Base-by-base conservation (phyloP, 192 early-diverging fungal genomes). In the Linnemannia zychae region DNA sequence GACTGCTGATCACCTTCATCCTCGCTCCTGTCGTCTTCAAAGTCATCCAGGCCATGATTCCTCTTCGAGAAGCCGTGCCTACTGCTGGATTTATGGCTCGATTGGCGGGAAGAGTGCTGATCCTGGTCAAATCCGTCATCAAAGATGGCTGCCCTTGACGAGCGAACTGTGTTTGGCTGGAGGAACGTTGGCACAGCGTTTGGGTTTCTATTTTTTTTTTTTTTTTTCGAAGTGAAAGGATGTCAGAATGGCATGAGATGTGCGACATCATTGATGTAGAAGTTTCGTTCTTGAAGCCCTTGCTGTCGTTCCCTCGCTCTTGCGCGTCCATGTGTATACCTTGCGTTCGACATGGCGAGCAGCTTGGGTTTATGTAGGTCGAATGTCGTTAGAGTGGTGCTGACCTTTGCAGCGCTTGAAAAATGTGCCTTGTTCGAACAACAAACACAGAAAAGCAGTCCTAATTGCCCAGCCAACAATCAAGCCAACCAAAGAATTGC, bases 131-230 rank as follows among this genome's bases (percentile, higher is more conserved):
- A 78, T 20, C 52, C 36, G 57, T 75, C 72, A 9, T 70, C 68
- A 75, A 84, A 84, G 66, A 84, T 84, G 31, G 76, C 71, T 13
- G 76, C 82, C 22, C 82, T 38, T 40, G 82, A 84, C 0, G 82
- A 75, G 31, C 74, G 65, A 1, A 75, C 73, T 20, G 77, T 84
- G 60, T 78, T 78, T 24, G 82, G 82, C 20, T 84, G 82, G 5
- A 84, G 31, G 60, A 78, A 84, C 20, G 76, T 66, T 33, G 74
- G 80, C n/a, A 66, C 74, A 28, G 22, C 31, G 28, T 76, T 81
- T 18, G 34, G 36, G 34, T 22, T 36, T 40, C 60, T 67, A 46
- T 72, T 72, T 57, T 57, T 9, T n/a, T 22, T 36, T 40, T 47
- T 67, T 33, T 72, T 72, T 57, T 57, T 9, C 53, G n/a, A 24